These are phyloP conservation scores for Candida silvatica DNA, from an alignment of 805 yeast genomes.

Conservation along the genomic window DNA sequence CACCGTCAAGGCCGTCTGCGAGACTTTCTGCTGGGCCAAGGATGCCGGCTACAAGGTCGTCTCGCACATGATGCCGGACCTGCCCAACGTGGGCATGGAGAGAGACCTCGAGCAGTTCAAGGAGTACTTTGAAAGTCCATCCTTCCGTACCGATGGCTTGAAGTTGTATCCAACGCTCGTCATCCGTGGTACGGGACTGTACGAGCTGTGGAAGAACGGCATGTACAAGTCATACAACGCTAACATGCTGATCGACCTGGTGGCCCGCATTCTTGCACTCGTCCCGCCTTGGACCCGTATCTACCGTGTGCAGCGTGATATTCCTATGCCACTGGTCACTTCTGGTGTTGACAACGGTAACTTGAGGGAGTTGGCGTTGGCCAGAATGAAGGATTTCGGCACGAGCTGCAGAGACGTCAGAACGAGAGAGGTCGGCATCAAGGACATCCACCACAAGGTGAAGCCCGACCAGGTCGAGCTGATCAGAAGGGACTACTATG, in stretches of 20 bases:
- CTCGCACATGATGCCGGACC: constrained; percentile 99
- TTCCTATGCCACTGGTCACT: constrained; percentile 97
- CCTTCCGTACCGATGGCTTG: constrained; percentile 92
- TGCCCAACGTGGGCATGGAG: constrained; percentile 98
- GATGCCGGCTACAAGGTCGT: constrained; percentile 98
- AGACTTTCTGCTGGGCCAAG: constrained; percentile 91
- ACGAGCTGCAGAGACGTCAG: constrained; percentile 93
- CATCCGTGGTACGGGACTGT: constrained; percentile 93
- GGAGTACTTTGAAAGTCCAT: constrained; percentile 96
- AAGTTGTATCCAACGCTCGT: constrained; percentile 94
- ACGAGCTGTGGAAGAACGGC: constrained; percentile 96
- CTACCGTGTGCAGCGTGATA: constrained; percentile 96
- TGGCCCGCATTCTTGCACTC: constrained; percentile 89
- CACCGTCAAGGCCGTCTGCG: constrained; percentile 92
- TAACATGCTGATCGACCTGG: constrained; percentile 85
- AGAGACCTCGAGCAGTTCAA: constrained; percentile 92
- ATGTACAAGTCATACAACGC: constrained; percentile 92
- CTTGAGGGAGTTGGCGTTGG: constrained; percentile 87
- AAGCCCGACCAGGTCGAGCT: constrained; percentile 96
- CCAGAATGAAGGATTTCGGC: constrained; percentile 97
- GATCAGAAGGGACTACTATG: constrained; percentile 90
- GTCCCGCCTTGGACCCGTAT: constrained; percentile 99
- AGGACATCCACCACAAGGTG: constrained; percentile 95
- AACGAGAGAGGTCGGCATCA: constrained; percentile 97
- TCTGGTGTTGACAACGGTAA: constrained; percentile 98